Base-by-base conservation (phyloP, 2,329 filamentous ascomycete genomes). In the Fusarium sp. region DNA sequence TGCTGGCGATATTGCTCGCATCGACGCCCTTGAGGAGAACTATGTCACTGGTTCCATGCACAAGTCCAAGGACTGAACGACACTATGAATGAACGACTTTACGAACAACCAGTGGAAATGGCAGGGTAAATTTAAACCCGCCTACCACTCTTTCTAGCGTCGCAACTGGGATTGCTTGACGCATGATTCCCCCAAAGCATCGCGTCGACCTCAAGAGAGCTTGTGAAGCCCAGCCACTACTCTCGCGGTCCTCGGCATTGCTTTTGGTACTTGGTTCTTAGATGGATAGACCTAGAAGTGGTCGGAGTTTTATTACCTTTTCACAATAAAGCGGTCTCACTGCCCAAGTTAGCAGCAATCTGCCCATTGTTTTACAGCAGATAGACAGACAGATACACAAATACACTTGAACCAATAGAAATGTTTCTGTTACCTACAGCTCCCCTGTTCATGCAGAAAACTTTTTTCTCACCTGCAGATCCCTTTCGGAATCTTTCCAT, bases 11-110 rank as follows among this genome's bases (percentile, higher is more conserved):
- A 84, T 92, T 82, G 78, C 84, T 72, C 81, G 61, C 29, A 83
- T 94, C 83, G 87, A 92, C 75, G 83, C 75, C 2, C 81, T 93
- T 56, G 77, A 93, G 75, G 91, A 93, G 80, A 86, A 89, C 77
- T 83, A 93, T 29, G 90, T 93, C 23, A 93, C 91, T 11, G 90
- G 80, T 71, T 77, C 73, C 67, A 80, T 81, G 76, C 80, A 81
- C 75, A 80, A 80, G 75, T 79, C 79, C 36, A 49, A 65, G 27
- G 79, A 81, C 71, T 81, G 64, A 78, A 71, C 58, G 67, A 62
- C 16, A 33, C 14, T 4, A 46, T 23, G 16, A 60, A 57, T 51
- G 25, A 54, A 64, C 20, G 61, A 58, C 14, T 67, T 62, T 29
- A 67, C 18, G 61, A 60, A 60, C 23, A 62, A 44, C 33, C 13